A percentile compares a stretch with the other conserved stretches of the same genome.
Evolutionary conservation across 2,329 filamentous ascomycete species (phyloP).

Genomic region (Zasmidium citrigriseum): DNA sequence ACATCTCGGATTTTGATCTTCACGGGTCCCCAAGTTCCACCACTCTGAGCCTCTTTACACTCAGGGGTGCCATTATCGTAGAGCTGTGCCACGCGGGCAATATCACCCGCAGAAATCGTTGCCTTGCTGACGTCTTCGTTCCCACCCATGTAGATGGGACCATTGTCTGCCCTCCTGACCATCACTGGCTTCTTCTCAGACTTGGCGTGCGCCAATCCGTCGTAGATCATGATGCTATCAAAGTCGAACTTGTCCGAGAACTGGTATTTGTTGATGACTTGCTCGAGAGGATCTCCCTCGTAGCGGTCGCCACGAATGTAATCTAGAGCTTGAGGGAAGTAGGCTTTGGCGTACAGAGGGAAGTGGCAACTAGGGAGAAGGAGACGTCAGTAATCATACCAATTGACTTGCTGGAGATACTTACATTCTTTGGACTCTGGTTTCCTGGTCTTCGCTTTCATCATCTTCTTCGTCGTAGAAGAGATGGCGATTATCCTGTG

Average conservation of each 20-base stretch:
- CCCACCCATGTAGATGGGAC: background rate
- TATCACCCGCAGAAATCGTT: background rate
- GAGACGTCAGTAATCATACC: no score
- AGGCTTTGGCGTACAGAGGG: background rate
- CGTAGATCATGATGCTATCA: constrained; percentile 50
- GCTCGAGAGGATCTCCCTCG: background rate
- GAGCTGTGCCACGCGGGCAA: constrained; percentile 1
- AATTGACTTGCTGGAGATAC: no score
- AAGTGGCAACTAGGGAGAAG: background rate
- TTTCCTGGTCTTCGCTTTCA: no score
- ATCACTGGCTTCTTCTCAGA: background rate
- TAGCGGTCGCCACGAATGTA: background rate
- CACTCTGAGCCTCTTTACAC: no score
- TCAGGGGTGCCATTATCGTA: background rate
- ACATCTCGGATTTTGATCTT: no score
- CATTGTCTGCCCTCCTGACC: background rate
- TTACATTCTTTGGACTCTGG: no score
- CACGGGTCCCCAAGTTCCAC: no score
- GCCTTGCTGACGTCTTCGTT: background rate
- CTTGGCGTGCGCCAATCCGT: background rate
- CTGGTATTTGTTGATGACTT: background rate
- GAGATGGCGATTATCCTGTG: no score
- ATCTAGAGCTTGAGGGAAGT: background rate
- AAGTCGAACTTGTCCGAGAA: constrained; percentile 33
- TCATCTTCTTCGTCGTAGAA: constrained; percentile 6